Base-by-base conservation (phyloP, 345 rosid species). In the Acer negundo region DNA sequence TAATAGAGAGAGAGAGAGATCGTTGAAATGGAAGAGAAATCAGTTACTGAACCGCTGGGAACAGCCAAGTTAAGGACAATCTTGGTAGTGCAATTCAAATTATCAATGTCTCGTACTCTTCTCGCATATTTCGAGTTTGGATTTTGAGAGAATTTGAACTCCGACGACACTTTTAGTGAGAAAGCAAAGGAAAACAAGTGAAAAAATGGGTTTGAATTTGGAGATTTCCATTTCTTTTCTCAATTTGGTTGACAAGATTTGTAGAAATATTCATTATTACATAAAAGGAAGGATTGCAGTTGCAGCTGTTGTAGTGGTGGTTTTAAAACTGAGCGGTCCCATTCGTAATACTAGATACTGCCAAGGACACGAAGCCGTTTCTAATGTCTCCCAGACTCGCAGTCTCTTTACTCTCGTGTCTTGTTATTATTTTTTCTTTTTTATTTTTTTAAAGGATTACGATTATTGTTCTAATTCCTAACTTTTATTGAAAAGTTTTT, bases 131-230 rank as follows among this genome's bases (percentile, higher is more conserved):
- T 87, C 87, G 15, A 91, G 89, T 76, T 84, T 89, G 38, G 93
- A 91, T 80, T 91, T 91, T n/a, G 95, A 89, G 35, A 91, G 87
- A 46, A 91, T 91, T 86, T 91, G 85, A 49, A 84, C 78, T 47
- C 77, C 71, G n/a, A 19, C 79, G 1, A 19, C 78, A 4, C 19
- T 44, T 62, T 47, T 46, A 51, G 23, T 64, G 17, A 78, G 44
- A 63, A 69, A 12, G 67, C n/a, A 74, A 56, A 82, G 49, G 62
- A 78, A n/a, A 65, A 74, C n/a, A 16, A 17, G 16, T 1, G 42
- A 28, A 6, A 42, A 53, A 9, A 56, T 8, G 40, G 26, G 67
- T 49, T 38, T 63, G 58, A 42, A 31, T 64, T 47, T 69, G 3
- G 40, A 22, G 73, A 22, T 16, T 53, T 44, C 3, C 62, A 38